Percentiles rank a stretch among this genome's conserved stretches.
Evolutionary conservation across 345 rosid genomes (phyloP).

Genomic region (Xanthoceras sorbifolium): DNA sequence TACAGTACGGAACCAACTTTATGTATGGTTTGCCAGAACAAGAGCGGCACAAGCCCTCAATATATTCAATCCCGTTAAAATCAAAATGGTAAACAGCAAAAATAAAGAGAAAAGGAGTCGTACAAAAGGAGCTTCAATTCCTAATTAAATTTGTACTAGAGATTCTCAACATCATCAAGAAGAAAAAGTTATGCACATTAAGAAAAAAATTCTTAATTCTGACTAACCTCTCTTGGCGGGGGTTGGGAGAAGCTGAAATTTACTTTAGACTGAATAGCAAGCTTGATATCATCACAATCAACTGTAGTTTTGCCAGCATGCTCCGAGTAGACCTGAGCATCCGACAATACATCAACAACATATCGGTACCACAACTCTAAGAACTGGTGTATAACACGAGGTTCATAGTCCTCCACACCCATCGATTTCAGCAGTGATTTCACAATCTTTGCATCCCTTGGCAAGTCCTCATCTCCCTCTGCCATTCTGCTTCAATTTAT

Average conservation of each 20-base stretch:
- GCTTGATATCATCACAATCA: constrained; percentile 87
- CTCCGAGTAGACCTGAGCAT: constrained; percentile 89
- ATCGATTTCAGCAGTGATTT: constrained; percentile 79
- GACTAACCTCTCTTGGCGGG: constrained; percentile 83
- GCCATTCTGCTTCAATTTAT: constrained; percentile 36
- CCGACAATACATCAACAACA: constrained; percentile 74
- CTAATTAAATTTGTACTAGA: not conserved
- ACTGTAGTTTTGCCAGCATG: constrained; percentile 81
- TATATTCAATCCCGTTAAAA: not conserved
- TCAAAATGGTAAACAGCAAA: not conserved
- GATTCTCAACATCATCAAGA: not conserved
- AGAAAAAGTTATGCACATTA: not conserved
- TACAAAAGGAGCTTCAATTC: not conserved
- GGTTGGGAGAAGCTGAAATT: constrained; percentile 94
- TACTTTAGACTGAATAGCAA: constrained; percentile 86
- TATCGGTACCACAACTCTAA: constrained; percentile 92
- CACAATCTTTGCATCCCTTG: constrained; percentile 89
- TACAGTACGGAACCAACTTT: not conserved
- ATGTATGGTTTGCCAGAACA: not conserved
- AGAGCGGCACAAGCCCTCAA: not conserved
- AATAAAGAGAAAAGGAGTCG: not conserved
- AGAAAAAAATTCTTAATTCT: not conserved
- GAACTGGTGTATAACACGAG: constrained; percentile 85
- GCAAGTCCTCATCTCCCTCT: constrained; percentile 63
- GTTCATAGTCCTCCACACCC: constrained; percentile 93